Base-by-base conservation (phyloP, 2,329 filamentous ascomycete genomes). In the Fusarium mexicanum region DNA sequence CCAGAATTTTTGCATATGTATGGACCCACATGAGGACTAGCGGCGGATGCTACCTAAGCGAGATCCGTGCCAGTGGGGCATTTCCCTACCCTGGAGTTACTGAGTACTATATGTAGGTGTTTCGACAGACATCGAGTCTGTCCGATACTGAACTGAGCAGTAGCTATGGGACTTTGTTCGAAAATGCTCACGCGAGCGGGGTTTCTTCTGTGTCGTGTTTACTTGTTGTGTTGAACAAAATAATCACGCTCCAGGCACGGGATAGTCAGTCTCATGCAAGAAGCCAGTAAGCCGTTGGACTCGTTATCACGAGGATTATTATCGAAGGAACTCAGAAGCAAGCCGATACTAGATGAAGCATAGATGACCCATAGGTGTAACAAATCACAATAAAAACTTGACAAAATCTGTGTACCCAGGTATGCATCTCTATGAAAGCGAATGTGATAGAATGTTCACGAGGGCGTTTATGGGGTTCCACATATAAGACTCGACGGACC, bases 381-480 rank as follows among this genome's bases (percentile, higher is more conserved):
- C 20, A 41, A 59, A 13, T 24, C 37, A 41, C 26, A 29, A 18
- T 22, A 47, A 29, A 38, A 43, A 55, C 31, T n/a, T n/a, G 26
- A 26, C 33, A 26, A 35, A 22, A n/a, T 37, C 29, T 47, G n/a
- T 53, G 46, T 35, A 35, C 33, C 33, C 16, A 35, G 33, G 33
- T 35, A 41, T 35, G 18, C 26, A 40, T 43, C 18, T 43, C 40
- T 65, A 44, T 41, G 20, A 48, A 54, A 62, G 35, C 18, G 37
- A 55, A 62, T 46, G 47, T 73, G 67, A 60, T 71, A 55, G 46
- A 54, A 33, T 29, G 71, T 67, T 46, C 71, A 74, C 71, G 71
- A 58, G 13, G 48, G 29, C 51, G 46, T 61, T 58, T 43, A 37
- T 35, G 43, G 16, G 57, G 67, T 67, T 66, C 66, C 66, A 71